Base-by-base conservation (phyloP, 2,329 filamentous ascomycete genomes). In the Bipolaris zeicola region DNA sequence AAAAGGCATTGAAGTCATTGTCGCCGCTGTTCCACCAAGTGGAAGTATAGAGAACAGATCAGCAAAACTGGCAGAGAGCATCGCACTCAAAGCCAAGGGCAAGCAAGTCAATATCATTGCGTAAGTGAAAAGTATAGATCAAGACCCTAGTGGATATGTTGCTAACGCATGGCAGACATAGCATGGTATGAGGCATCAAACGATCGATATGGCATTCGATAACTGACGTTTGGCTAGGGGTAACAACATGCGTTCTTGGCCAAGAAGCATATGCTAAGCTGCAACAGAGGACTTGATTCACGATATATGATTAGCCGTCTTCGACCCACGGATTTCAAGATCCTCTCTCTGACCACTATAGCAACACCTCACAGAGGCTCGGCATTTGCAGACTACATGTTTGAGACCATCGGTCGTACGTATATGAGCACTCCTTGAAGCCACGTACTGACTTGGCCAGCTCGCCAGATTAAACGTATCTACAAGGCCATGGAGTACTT, bases 301-400 rank as follows among this genome's bases (percentile, higher is more conserved):
- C 79, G 86, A 55, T 87, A 87, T 64, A 87, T 88, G 83, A 85
- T 88, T 63, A 86, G 83, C 57, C 79, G 76, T 39, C 74, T 88
- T 20, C 79, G 80, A 47, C 85, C 84, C 8, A 76, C 78, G 3
- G 85, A 87, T 48, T 91, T 96, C 62, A 91, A 91, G 70, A 90
- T 96, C 57, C 81, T 92, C 36, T 87, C 85, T 0, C 71, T 88
- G 62, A 88, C 86, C 0, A 88, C 86, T 0, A 82, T 88, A 55
- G 85, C 85, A 2, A 84, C 83, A 13, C 86, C 86, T 1, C 86
- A 88, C 74, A 75, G 81, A 74, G 84, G 85, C 3, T 86, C 84
- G 24, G 80, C 84, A 5, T 85, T 87, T 60, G 86, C 86, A 39
- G 86, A 88, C 70, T 85, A 85, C 69, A 76, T 86, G 56, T 81